Base-by-base conservation (phyloP, 805 yeast species). In the Pichia scutulata region DNA sequence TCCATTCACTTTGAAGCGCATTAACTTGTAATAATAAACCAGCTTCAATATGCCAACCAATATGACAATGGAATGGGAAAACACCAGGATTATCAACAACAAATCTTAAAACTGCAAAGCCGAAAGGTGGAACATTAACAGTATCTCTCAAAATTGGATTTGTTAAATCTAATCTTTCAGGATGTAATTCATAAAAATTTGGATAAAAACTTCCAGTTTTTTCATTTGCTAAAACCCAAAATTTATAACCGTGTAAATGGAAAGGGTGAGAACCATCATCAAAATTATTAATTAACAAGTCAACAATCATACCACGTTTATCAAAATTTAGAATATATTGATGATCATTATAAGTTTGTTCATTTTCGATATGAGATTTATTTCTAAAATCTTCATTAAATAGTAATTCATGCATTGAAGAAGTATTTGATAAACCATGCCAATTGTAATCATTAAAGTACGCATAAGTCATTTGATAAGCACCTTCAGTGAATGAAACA, bases 11-110 rank as follows among this genome's bases (percentile, higher is more conserved):
- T 22, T 49, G 54, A 7, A 54, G 36, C 2, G 55, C 56, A 48
- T 55, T 55, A 4, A 57, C 49, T 43, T 52, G 55, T 43, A 56
- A 47, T 26, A 55, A 30, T 13, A 58, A 44, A 16, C 60, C 63
- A 9, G 60, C 57, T 36, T 53, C 59, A 44, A 90, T 75, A 70
- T 90, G 97, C 97, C 97, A 89, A 64, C 89, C 96, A 58, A 89
- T 84, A 66, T 89, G 97, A 69, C 97, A 89, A 71, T 89, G 97
- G 89, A 89, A 89, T 65, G 83, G 77, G 96, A 97, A 89, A 24
- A 88, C 89, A 69, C 97, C 97, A 24, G 97, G 97, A 68, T 89
- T 89, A 64, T 86, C 84, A 43, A 96, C 92, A 58, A 76, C 77
- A 73, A 88, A 88, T 61, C 97, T 77, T 49, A 89, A 60, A 26